Evolutionary conservation across 441 rosid genomes (phyloP), one percentile per base, ranked within the genome.

Genomic region (Capsella rubella): DNA sequence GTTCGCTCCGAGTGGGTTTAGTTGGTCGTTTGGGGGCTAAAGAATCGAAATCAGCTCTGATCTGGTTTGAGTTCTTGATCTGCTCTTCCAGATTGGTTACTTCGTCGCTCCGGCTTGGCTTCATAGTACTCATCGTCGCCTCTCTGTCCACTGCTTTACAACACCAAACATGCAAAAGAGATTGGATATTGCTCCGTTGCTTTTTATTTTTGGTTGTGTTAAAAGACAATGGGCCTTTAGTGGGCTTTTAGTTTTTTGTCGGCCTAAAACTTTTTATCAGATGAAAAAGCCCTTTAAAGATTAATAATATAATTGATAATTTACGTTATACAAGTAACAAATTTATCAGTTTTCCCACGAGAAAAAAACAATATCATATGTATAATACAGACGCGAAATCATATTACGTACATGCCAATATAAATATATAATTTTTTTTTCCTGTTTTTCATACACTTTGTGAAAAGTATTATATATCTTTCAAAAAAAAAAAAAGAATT

Each of bases 41-140:
- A 35, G 90, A 83, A 63, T 87, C 90, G 64, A 91, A 83, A 43
- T 80, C 94, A 67, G 86, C 82, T 76, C 86, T 83, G 74, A 85
- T 70, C 79, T 81, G 86, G 45, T 80, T 72, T 34, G 87, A 15
- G 70, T 84, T 83, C 73, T 78, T 59, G 25, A 85, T 76, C 62
- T 85, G 92, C 6, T 80, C 74, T 66, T 79, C 82, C 6, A 73
- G 81, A 42, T 86, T 89, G 78, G 80, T 8, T 52, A 86, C 78
- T 64, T 89, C 90, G 70, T 89, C 97, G 83, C 94, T 90, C 73
- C 94, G 78, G 84, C 94, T 83, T 64, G 97, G 94, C 75, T 90
- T 89, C 40, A 76, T 54, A 81, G 59, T 79, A 73, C 69, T 75
- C 86, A 64, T 71, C 49, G 73, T 63, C 66, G 35, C 28, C 43